Evolutionary conservation across 179 eudicot genomes (phyloP).

Genomic region (Beta lomatogona): DNA sequence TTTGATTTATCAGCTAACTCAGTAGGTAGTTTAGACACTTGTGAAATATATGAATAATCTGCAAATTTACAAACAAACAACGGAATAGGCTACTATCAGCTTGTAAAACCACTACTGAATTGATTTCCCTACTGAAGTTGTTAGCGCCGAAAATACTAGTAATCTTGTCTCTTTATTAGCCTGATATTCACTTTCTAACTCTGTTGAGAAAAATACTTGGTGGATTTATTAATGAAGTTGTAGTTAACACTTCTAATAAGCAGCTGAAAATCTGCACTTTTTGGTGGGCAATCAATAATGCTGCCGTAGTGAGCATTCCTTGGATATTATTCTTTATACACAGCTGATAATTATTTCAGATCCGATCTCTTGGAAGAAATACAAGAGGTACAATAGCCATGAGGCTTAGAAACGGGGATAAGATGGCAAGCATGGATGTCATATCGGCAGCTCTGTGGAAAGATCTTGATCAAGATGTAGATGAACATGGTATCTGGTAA

Average conservation of each 20-base stretch:
- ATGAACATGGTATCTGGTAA: slow-evolving; percentile 59
- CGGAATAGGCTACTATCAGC: background rate
- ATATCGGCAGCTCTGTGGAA: slow-evolving; percentile 69
- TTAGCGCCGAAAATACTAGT: background rate
- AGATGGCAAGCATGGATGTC: slow-evolving; percentile 87
- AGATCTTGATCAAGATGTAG: slow-evolving; percentile 47
- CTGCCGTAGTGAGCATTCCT: slow-evolving; percentile 9
- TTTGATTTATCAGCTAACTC: background rate
- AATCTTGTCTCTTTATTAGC: background rate
- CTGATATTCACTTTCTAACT: background rate
- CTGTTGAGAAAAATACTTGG: background rate
- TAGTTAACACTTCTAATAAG: background rate
- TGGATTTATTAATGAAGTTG: background rate
- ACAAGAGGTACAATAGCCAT: slow-evolving; percentile 91
- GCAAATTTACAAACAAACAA: background rate
- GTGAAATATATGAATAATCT: background rate
- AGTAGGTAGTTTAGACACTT: background rate
- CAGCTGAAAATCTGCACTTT: background rate
- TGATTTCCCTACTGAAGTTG: background rate
- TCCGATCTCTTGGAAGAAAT: slow-evolving; percentile 82
- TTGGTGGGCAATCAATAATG: background rate
- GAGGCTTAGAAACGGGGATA: slow-evolving; percentile 79
- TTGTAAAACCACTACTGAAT: background rate
- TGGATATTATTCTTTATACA: slow-evolving; percentile 2
- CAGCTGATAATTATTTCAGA: slow-evolving; percentile 39